phyloP scores from a whole-genome alignment of 805 yeast species.

The Barnettozyma vustinii region DNA sequence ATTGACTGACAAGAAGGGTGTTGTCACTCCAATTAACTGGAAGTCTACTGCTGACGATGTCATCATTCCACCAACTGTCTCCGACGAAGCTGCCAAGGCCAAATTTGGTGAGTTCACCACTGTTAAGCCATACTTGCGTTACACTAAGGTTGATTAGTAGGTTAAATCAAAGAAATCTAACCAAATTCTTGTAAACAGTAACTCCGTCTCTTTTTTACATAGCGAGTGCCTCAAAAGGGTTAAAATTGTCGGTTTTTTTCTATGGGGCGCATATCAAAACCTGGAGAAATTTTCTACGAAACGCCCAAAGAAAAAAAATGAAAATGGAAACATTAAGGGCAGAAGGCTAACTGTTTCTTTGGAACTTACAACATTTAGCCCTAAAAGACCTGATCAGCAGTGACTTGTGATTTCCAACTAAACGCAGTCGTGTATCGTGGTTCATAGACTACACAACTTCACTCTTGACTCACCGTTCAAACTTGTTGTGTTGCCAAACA shows the following conservation, averaged over 20 bases:
- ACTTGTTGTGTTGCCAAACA: not conserved
- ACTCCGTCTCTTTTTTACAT: too few relatives aligned
- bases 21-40: slow-evolving; percentile 94
- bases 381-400: not conserved
- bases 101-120: slow-evolving; percentile 83
- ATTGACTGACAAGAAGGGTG: slow-evolving; percentile 73
- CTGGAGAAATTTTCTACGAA: slow-evolving; percentile 2
- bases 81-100: slow-evolving; percentile 70
- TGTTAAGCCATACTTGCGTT: slow-evolving; percentile 88
- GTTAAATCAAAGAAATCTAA: too few relatives aligned
- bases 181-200: not conserved
- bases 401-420: not conserved
- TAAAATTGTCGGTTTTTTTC: not conserved
- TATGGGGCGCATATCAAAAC: slow-evolving; percentile 3
- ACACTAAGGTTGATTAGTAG: slow-evolving; percentile 37
- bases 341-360: not conserved
- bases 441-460: too few relatives aligned
- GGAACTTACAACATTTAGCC: not conserved
- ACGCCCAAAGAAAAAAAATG: slow-evolving; percentile 1
- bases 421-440: not conserved
- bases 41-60: slow-evolving; percentile 78
- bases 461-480: not conserved
- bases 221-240: too few relatives aligned
- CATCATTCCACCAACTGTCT: slow-evolving; percentile 82
- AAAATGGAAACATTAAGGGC: slow-evolving; percentile 3